Base-by-base conservation (phyloP, 164 flowering plant genomes). In the Umbellularia californica region DNA sequence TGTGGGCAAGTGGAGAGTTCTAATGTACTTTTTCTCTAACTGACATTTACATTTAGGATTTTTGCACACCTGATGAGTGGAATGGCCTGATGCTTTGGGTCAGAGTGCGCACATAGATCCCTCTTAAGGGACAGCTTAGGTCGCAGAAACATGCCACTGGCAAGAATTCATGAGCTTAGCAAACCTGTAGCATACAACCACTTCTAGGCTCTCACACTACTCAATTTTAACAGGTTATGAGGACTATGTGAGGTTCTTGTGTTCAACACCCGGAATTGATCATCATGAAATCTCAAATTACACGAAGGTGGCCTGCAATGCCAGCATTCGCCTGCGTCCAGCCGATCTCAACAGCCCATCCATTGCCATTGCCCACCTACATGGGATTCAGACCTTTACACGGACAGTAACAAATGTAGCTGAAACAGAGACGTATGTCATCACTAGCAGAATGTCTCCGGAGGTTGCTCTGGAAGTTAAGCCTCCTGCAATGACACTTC, bases 401-500 rank as follows among this genome's bases (percentile, higher is more conserved):
- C 89, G 99, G n/a, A 93, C 88, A 0, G 93, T 88, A 27, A 93
- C 94, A 60, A 95, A 95, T 76, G 94, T 93, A 14, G 95, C 90
- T 0, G 87, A 72, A 71, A 88, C 90, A 79, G 99, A 95, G 84
- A 93, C 97, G 2, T 95, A 93, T 30, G 86, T 81, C 33, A 85
- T 93, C 71, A 70, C 90, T 6, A 78, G 90, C 50, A 82, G 92
- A 76, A 95, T 95, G 97, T 81, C 87, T 24, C 94, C 97, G 28
- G 84, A 87, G 58, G 74, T 93, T 70, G 92, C 97, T 65, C 85
- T 95, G 72, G 95, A 90, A 79, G 87, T 83, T 62, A 82, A 22
- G 76, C 99, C 97, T 71, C 88, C 92, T 3, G 93, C 94, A 12
- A 89, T 95, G 94, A 95, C 99, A 22, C 79, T 95, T 22, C 84